Conservation (phyloP, 768 basidiomycete genomes). For the Pleurotus giganteus region DNA sequence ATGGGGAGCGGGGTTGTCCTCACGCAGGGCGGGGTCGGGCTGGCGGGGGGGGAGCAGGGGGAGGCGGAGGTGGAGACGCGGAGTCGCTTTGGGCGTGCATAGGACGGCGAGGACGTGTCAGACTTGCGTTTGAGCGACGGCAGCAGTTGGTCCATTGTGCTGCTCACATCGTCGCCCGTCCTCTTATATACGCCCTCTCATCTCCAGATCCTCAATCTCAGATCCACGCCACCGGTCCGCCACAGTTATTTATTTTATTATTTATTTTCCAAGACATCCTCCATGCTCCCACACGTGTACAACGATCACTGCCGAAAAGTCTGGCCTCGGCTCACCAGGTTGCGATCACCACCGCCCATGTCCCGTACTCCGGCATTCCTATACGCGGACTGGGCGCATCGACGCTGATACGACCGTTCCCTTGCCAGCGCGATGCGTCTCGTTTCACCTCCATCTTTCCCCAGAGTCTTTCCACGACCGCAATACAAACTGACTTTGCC, state of each 20-base stretch:
- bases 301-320: too few species aligned
- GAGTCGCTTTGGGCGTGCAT: conserved; percentile 40
- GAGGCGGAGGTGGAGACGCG: conserved; percentile 45
- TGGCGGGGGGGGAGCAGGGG: conserved; percentile 31
- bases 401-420: too few species aligned
- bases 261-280: not conserved
- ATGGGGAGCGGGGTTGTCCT: conserved; percentile 34
- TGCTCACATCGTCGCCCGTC: not conserved
- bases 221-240: not conserved
- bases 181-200: conserved; percentile 1
- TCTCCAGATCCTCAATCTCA: not conserved
- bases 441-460: too few species aligned
- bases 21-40: too few species aligned
- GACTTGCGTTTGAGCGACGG: conserved; percentile 15
- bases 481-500: too few species aligned
- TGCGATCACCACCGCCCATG: too few species aligned
- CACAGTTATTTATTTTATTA: not conserved
- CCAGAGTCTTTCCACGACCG: too few species aligned
- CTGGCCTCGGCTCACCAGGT: too few species aligned
- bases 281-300: not conserved
- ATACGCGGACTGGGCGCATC: too few species aligned
- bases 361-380: too few species aligned
- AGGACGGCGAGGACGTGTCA: conserved; percentile 30
- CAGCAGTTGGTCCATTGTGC: conserved; percentile 6
- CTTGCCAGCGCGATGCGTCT: too few species aligned